A percentile compares a stretch with the other conserved stretches of the same genome.
Conservation (phyloP, 2,329 filamentous ascomycete species). For the Trichoderma sp. region DNA sequence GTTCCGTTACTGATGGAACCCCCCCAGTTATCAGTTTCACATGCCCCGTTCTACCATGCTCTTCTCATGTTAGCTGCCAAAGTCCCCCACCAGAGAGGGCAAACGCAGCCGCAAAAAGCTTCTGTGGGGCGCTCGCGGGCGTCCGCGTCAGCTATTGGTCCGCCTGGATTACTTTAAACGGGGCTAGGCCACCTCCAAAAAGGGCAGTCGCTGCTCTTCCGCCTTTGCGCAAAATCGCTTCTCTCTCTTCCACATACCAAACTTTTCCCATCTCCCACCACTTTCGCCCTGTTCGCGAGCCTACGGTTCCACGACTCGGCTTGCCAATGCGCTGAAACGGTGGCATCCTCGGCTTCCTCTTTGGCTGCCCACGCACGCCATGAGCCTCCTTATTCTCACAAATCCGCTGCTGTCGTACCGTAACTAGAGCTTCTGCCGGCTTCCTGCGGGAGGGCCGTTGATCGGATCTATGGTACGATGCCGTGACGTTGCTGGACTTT, state of each 20-base stretch:
- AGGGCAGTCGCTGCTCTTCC: slow-evolving; percentile 17
- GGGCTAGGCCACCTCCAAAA: slow-evolving; percentile 17
- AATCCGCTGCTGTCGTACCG: slow-evolving; percentile 11
- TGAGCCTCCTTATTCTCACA: slow-evolving; percentile 6
- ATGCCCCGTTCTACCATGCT: background rate
- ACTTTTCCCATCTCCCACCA: slow-evolving; percentile 10
- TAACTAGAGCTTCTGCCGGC: slow-evolving; percentile 18
- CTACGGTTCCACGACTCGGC: slow-evolving; percentile 20
- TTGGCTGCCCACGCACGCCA: slow-evolving; percentile 24
- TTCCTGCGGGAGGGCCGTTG: slow-evolving; percentile 20
- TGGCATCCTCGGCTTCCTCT: slow-evolving; percentile 17
- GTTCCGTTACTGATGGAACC: background rate
- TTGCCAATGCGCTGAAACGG: slow-evolving; percentile 24
- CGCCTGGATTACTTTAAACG: background rate
- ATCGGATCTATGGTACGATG: slow-evolving; percentile 23
- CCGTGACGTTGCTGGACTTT: slow-evolving; percentile 6
- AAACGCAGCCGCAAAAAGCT: slow-evolving; percentile 17
- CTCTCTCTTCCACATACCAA: slow-evolving; percentile 14
- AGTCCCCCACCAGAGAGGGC: slow-evolving; percentile 12
- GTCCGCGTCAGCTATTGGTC: slow-evolving; percentile 6
- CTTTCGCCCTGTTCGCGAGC: slow-evolving; percentile 1
- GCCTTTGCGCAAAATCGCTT: slow-evolving; percentile 10
- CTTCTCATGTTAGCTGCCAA: background rate
- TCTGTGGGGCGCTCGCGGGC: background rate
- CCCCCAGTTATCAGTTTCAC: background rate